Evolutionary conservation across 306 rosid genomes (phyloP), one percentile per base, ranked within the genome.

Genomic region (Hippophae tibetana): DNA sequence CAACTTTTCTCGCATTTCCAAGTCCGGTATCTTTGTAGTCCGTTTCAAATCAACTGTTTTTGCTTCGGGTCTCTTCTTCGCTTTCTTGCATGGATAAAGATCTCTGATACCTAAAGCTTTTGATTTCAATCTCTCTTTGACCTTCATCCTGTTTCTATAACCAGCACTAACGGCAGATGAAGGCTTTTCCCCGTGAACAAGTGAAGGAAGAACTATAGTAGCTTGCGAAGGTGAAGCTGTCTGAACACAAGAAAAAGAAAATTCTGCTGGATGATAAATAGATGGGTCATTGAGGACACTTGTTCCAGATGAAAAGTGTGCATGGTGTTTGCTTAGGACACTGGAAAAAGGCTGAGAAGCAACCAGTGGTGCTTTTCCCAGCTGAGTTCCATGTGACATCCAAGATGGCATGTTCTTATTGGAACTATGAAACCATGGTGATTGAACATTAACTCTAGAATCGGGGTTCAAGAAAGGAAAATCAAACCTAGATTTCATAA

Each of bases 381-480:
- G 81, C 49, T 80, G 75, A 26, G 69, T 63, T 53, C 82, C 77
- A 40, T 69, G 80, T 61, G 81, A 74, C 75, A 80, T 54, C 92
- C 95, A 85, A 5, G 86, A 72, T 12, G 93, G 84, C 50, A 67
- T 68, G 60, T 69, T 70, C 64, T 73, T 62, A 31, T 71, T 60
- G 54, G 86, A 68, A 65, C 74, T 76, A 65, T 79, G 76, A 69
- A 68, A 72, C 82, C 87, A 78, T 59, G 85, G 47, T 47, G 82
- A 55, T 56, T 73, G 79, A 52, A 74, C 75, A 54, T 71, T 73
- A 44, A 74, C 89, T 67, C 77, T 66, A 61, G 62, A 67, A 63
- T 72, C 75, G 9, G 84, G 82, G 69, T 75, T 77, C 72, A 83
- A 66, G 78, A 85, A 85, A 65, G 96, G 93, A 67, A 85, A 85